Conservation (phyloP, 2,329 filamentous ascomycete species). For the Pseudocercospora ulei region DNA sequence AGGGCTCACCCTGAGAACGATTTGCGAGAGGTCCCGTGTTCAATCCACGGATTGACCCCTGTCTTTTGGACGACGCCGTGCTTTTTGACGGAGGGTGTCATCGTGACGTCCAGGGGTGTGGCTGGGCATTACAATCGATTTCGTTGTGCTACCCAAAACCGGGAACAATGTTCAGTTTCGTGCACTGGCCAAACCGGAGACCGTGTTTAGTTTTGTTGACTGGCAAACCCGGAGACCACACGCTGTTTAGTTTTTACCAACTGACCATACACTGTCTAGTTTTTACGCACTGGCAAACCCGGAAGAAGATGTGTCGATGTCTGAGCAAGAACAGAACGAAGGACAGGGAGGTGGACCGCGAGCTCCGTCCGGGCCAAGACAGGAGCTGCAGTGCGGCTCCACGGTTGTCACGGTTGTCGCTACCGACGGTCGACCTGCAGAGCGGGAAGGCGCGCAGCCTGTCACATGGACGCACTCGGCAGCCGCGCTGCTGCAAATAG, state of each 20-base stretch:
- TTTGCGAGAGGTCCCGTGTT: conserved; percentile 24
- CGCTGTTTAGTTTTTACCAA: no score
- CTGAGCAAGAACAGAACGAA: no score
- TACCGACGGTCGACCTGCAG: conserved; percentile 1
- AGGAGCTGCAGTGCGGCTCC: conserved; percentile 7
- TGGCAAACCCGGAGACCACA: no score
- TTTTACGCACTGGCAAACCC: no score
- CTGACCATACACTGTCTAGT: no score
- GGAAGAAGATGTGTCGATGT: no score
- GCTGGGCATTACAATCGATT: background rate
- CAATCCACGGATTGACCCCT: conserved; percentile 17
- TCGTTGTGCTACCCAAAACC: no score
- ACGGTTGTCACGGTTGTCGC: conserved; percentile 2
- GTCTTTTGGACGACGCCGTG: background rate
- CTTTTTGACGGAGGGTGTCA: background rate
- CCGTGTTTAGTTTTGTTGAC: no score
- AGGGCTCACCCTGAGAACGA: conserved; percentile 20
- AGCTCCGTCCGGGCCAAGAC: no score
- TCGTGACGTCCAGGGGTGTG: background rate
- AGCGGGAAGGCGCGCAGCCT: conserved; percentile 1
- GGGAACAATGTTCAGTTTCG: no score
- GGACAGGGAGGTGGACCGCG: no score
- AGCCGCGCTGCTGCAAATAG: conserved; percentile 7
- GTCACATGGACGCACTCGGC: conserved; percentile 4
- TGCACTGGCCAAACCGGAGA: no score